Percentiles rank a stretch among this genome's conserved stretches.
Evolutionary conservation across 495 filamentous ascomycete species (phyloP).

Genomic region (Amorphotheca resinae): DNA sequence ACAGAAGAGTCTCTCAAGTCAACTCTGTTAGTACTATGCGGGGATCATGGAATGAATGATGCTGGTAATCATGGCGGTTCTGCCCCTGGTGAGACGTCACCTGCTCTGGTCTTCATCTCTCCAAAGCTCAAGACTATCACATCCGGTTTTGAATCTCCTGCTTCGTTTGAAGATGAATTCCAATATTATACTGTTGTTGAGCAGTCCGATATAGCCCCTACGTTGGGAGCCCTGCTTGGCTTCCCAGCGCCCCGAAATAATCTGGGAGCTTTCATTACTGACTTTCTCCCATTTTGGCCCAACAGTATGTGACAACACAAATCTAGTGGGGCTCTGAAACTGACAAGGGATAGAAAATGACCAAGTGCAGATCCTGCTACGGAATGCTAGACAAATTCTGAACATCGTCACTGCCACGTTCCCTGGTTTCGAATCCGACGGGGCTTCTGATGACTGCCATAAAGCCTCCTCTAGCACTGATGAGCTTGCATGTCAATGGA

Average conservation of each 20-base stretch:
- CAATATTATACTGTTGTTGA: slow-evolving; percentile 75
- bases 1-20: slow-evolving; percentile 53
- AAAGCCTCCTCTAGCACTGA: slow-evolving; percentile 35
- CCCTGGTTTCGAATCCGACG: slow-evolving; percentile 34
- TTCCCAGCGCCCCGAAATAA: slow-evolving; percentile 90
- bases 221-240: slow-evolving; percentile 74
- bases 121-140: slow-evolving; percentile 59
- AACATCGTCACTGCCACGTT: slow-evolving; percentile 60
- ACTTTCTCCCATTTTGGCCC: slow-evolving; percentile 65
- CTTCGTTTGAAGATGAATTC: slow-evolving; percentile 43
- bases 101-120: slow-evolving; percentile 83
- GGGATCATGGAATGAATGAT: slow-evolving; percentile 99
- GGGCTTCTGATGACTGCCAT: slow-evolving; percentile 29
- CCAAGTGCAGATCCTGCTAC: slow-evolving; percentile 49
- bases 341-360: slow-evolving; percentile 34
- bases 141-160: slow-evolving; percentile 28
- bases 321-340: neutral
- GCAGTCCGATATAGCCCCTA: slow-evolving; percentile 87
- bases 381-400: slow-evolving; percentile 70
- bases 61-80: slow-evolving; percentile 96
- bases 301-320: slow-evolving; percentile 29
- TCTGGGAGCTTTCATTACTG: slow-evolving; percentile 72
- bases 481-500: slow-evolving; percentile 57
- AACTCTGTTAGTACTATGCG: slow-evolving; percentile 75
- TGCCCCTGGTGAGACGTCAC: slow-evolving; percentile 81